These are phyloP conservation scores for Tripterygium wilfordii DNA, from an alignment of 177 flowering plant species.

Conservation along the genomic window DNA sequence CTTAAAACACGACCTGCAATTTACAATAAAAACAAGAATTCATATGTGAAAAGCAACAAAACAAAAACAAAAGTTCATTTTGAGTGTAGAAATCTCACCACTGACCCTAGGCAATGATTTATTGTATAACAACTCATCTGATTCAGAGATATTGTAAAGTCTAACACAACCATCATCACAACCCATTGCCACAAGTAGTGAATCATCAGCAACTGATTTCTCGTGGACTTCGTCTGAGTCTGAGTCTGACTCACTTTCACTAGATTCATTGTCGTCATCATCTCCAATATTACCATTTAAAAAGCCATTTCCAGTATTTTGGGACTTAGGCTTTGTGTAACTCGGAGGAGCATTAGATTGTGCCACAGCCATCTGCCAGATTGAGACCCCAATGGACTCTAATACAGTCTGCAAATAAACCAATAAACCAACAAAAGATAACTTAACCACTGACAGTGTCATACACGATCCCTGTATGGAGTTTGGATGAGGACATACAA, in stretches of 20 bases:
- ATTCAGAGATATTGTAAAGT: slow-evolving; percentile 47
- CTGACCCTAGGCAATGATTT: slow-evolving; percentile 85
- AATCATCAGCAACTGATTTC: slow-evolving; percentile 21
- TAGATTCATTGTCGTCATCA: slow-evolving; percentile 28
- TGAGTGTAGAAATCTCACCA: slow-evolving; percentile 70
- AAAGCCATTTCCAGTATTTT: slow-evolving; percentile 47
- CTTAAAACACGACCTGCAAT: slow-evolving; percentile 74
- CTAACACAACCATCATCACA: slow-evolving; percentile 97
- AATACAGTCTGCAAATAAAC: slow-evolving; percentile 61
- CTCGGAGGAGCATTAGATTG: slow-evolving; percentile 22
- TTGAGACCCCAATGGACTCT: slow-evolving; percentile 74
- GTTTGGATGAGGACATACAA: too few species aligned
- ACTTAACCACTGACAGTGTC: too few species aligned
- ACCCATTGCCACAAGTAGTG: slow-evolving; percentile 57
- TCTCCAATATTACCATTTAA: slow-evolving; percentile 28
- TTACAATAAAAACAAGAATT: background rate
- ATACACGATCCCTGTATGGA: too few species aligned
- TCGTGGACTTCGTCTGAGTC: slow-evolving; percentile 35
- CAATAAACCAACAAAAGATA: too few species aligned
- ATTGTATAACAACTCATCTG: slow-evolving; percentile 43
- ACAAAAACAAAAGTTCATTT: too few species aligned
- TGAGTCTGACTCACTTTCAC: slow-evolving; percentile 52
- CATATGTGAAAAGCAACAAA: background rate
- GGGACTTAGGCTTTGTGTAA: slow-evolving; percentile 14
- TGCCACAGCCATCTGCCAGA: slow-evolving; percentile 95